Conservation (phyloP, 345 rosid species). For the Erysimum cheiranthoides region DNA sequence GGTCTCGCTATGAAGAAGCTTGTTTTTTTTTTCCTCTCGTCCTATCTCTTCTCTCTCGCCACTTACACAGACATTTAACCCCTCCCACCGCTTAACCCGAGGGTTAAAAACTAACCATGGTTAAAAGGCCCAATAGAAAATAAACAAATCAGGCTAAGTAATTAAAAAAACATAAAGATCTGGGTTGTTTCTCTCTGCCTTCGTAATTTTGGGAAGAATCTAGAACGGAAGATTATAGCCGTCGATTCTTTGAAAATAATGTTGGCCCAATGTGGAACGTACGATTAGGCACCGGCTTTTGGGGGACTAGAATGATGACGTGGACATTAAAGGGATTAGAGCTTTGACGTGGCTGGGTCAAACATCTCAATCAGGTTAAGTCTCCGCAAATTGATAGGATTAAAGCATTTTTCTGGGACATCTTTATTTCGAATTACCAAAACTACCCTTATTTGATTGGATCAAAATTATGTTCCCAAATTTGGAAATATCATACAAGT, state of each 20-base stretch:
- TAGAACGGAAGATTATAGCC: constrained; percentile 53
- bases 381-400: constrained; percentile 29
- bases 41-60: constrained; percentile 40
- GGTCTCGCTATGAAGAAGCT: constrained; percentile 39
- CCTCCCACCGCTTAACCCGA: constrained; percentile 38
- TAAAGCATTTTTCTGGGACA: neutral
- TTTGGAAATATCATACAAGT: constrained; percentile 28
- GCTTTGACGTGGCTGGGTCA: constrained; percentile 55
- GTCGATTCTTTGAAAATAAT: constrained; percentile 49
- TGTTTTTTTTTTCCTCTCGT: neutral
- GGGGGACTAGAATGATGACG: constrained; percentile 43
- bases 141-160: neutral
- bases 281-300: constrained; percentile 39
- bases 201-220: constrained; percentile 55
- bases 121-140: constrained; percentile 5
- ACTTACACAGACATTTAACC: constrained; percentile 43
- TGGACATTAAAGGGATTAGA: constrained; percentile 56
- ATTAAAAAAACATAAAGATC: neutral
- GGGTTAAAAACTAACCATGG: constrained; percentile 44
- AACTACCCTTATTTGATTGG: constrained; percentile 12
- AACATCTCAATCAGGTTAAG: constrained; percentile 36
- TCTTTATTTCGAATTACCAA: constrained; percentile 10
- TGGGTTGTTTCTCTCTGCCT: constrained; percentile 1
- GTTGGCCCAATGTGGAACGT: constrained; percentile 45
- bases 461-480: constrained; percentile 8